These are phyloP conservation scores for Stipa capillata DNA, from an alignment of 176 grass and related monocot species.

Conservation along the genomic window DNA sequence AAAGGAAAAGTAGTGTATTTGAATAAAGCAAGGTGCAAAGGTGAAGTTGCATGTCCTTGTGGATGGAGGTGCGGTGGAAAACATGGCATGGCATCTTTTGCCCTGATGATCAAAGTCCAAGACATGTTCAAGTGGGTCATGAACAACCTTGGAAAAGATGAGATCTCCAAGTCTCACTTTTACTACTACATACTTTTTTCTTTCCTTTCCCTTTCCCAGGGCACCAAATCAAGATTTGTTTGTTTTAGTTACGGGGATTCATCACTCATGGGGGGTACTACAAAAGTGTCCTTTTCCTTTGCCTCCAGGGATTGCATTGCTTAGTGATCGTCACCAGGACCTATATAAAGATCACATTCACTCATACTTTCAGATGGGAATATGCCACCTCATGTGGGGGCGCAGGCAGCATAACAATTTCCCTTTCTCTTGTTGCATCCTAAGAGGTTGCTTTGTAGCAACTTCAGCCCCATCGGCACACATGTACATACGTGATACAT, in stretches of 20 bases:
- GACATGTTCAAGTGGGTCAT: slow-evolving; percentile 28
- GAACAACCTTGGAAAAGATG: slow-evolving; percentile 27
- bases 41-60: slow-evolving; percentile 3
- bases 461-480: not conserved
- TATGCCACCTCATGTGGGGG: slow-evolving; percentile 22
- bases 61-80: not conserved
- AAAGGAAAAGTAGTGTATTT: not conserved
- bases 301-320: slow-evolving; percentile 22
- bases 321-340: not conserved
- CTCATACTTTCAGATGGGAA: not conserved
- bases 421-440: not conserved
- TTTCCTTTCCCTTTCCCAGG: not conserved
- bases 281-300: slow-evolving; percentile 23
- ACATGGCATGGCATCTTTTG: not conserved
- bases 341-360: not conserved
- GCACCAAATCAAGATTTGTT: slow-evolving; percentile 22
- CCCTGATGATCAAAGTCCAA: not conserved
- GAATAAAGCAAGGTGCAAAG: slow-evolving; percentile 12
- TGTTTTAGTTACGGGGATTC: not conserved
- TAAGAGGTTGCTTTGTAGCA: slow-evolving; percentile 15
- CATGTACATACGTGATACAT: slow-evolving; percentile 3
- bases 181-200: not conserved
- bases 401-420: not conserved
- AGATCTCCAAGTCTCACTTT: slow-evolving; percentile 8
- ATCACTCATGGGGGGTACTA: not conserved